These are phyloP conservation scores for Galerina marginata DNA, from an alignment of 768 basidiomycete species.

Conservation along the genomic window DNA sequence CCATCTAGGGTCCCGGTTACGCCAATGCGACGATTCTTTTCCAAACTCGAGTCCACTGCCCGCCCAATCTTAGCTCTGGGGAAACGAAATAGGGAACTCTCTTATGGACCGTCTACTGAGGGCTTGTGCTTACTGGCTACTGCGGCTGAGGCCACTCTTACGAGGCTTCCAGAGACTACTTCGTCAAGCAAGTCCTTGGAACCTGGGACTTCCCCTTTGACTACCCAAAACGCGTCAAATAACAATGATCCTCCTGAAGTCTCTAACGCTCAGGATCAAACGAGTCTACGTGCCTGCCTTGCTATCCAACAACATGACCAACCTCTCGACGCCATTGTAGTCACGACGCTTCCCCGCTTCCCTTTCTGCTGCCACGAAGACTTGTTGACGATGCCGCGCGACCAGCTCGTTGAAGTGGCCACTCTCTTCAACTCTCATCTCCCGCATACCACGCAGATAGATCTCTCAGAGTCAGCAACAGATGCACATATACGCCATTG, in stretches of 20 bases:
- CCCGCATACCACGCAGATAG: slow-evolving; percentile 57
- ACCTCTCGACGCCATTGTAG: slow-evolving; percentile 56
- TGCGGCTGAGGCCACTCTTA: background rate
- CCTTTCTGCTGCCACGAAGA: slow-evolving; percentile 83
- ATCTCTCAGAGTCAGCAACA: slow-evolving; percentile 32
- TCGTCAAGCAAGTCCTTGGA: background rate
- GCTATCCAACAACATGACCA: slow-evolving; percentile 69
- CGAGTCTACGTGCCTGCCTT: slow-evolving; percentile 38
- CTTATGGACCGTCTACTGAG: background rate
- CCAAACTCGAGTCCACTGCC: slow-evolving; percentile 40
- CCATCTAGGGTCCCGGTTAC: slow-evolving; percentile 14
- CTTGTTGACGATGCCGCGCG: slow-evolving; percentile 64
- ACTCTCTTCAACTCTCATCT: slow-evolving; percentile 59
- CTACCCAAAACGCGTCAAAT: background rate
- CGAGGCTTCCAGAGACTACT: background rate
- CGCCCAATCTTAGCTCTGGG: slow-evolving; percentile 29
- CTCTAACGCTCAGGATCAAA: background rate
- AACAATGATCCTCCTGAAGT: background rate
- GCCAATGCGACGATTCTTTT: slow-evolving; percentile 47
- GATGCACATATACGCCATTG: slow-evolving; percentile 52
- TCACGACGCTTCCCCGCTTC: slow-evolving; percentile 60
- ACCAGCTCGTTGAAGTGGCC: slow-evolving; percentile 59
- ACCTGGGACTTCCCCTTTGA: no score
- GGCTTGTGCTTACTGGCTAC: background rate
- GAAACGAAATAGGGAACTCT: slow-evolving; percentile 27